Conservation (phyloP, 2,329 filamentous ascomycete genomes). For the Hirsutella thompsonii region DNA sequence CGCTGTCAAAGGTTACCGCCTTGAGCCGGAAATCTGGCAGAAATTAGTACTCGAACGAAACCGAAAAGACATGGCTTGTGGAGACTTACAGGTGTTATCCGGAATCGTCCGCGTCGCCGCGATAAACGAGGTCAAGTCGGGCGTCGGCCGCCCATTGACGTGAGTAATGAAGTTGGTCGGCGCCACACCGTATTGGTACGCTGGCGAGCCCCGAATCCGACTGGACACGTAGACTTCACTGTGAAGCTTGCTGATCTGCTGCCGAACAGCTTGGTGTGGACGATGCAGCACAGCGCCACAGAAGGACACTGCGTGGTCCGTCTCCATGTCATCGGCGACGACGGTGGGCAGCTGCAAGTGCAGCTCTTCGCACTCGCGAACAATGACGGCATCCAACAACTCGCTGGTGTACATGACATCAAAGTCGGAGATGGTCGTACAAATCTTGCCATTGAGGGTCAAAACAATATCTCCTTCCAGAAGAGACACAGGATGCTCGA, state of each 20-base stretch:
- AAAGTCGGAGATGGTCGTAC: constrained; percentile 84
- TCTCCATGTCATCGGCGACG: constrained; percentile 81
- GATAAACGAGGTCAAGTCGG: constrained; percentile 70
- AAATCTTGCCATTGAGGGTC: constrained; percentile 79
- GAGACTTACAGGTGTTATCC: constrained; percentile 74
- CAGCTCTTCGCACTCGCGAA: constrained; percentile 74
- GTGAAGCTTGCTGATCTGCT: constrained; percentile 94
- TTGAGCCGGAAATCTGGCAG: constrained; percentile 74
- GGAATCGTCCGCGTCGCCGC: constrained; percentile 74
- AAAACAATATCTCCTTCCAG: constrained; percentile 88
- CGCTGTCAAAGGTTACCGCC: constrained; percentile 96
- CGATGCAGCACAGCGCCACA: constrained; percentile 89
- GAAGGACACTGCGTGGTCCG: constrained; percentile 82
- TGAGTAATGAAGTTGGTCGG: constrained; percentile 97
- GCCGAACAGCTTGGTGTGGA: constrained; percentile 89
- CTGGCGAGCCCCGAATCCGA: constrained; percentile 66
- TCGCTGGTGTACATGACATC: constrained; percentile 95
- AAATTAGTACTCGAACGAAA: neutral
- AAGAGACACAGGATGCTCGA: constrained; percentile 40
- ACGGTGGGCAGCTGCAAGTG: constrained; percentile 70
- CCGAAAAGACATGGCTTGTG: neutral
- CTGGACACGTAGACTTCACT: constrained; percentile 94
- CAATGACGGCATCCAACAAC: constrained; percentile 68
- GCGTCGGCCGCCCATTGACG: constrained; percentile 80
- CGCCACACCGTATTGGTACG: constrained; percentile 82